These are phyloP conservation scores for Phytophthora pinifolia DNA, from an alignment of 352 stramenopile species.

Conservation along the genomic window DNA sequence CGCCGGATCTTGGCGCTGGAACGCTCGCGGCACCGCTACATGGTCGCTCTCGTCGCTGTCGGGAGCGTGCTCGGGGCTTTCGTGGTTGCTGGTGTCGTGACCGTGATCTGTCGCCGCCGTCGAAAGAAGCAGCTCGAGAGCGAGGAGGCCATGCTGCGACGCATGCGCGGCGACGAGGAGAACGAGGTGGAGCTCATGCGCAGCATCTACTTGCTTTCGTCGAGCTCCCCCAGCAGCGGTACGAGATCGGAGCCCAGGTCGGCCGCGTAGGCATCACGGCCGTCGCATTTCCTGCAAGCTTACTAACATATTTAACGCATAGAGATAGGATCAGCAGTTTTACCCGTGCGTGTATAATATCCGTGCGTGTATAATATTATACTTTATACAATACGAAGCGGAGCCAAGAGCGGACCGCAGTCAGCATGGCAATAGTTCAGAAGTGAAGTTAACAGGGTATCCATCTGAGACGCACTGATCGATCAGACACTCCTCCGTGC, in stretches of 20 bases:
- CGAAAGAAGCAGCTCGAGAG: constrained; percentile 26
- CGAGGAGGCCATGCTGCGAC: constrained; percentile 38
- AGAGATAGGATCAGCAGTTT: constrained; percentile 13
- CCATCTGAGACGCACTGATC: background rate
- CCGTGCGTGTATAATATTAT: no score
- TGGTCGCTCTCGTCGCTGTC: constrained; percentile 37
- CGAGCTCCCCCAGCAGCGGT: constrained; percentile 24
- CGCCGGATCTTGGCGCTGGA: constrained; percentile 23
- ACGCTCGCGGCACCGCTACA: constrained; percentile 27
- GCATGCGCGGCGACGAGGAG: constrained; percentile 40
- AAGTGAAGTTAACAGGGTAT: constrained; percentile 18
- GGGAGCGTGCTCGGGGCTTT: constrained; percentile 20
- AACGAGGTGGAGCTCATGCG: constrained; percentile 45
- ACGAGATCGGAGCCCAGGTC: background rate
- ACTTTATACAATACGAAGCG: background rate
- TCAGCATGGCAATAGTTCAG: constrained; percentile 10
- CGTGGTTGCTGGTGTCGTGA: constrained; percentile 3
- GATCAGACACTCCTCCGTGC: background rate
- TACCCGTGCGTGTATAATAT: constrained; percentile 4
- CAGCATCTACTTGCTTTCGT: constrained; percentile 46
- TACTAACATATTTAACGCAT: constrained; percentile 28
- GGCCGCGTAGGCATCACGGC: background rate
- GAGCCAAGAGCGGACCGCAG: background rate
- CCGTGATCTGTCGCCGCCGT: constrained; percentile 14
- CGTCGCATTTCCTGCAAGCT: background rate